phyloP scores from a whole-genome alignment of 768 basidiomycete genomes.

The Lenzites betulinus region DNA sequence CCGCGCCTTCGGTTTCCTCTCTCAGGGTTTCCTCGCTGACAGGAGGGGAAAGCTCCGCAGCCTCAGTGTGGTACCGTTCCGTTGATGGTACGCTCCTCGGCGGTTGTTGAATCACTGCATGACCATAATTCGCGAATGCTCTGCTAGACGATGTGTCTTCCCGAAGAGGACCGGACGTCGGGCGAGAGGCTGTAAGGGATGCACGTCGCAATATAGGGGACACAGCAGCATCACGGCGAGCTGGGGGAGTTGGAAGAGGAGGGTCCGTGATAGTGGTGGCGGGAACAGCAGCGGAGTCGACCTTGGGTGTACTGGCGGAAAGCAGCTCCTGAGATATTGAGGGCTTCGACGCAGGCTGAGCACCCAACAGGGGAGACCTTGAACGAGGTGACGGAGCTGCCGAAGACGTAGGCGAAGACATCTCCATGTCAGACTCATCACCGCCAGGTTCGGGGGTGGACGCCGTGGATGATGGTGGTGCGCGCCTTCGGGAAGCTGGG shows the following conservation, averaged over 20 bases:
- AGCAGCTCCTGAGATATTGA: background rate
- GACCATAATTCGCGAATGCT: too few relatives aligned
- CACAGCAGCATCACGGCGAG: constrained; percentile 1
- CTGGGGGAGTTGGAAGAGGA: background rate
- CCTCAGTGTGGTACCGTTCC: constrained; percentile 2
- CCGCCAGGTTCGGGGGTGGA: constrained; percentile 2
- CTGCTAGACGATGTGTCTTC: too few relatives aligned
- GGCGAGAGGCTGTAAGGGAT: background rate
- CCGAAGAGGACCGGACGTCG: background rate
- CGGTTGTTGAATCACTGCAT: background rate
- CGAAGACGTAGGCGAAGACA: constrained; percentile 16
- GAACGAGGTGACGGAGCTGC: background rate
- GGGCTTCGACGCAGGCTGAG: background rate
- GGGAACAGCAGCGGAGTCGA: background rate
- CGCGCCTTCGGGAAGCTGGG: background rate
- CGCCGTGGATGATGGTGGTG: constrained; percentile 1
- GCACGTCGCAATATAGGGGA: background rate
- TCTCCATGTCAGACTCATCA: constrained; percentile 20
- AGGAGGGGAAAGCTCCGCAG: constrained; percentile 17
- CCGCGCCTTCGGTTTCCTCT: constrained; percentile 13
- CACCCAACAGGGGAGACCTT: background rate
- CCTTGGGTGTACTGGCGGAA: too few relatives aligned
- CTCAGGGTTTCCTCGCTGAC: constrained; percentile 18
- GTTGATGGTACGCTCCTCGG: background rate
- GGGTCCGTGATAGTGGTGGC: background rate